A percentile compares a stretch with the other conserved stretches of the same genome.
Conservation (phyloP, 345 rosid genomes). For the Hibiscus syriacus region DNA sequence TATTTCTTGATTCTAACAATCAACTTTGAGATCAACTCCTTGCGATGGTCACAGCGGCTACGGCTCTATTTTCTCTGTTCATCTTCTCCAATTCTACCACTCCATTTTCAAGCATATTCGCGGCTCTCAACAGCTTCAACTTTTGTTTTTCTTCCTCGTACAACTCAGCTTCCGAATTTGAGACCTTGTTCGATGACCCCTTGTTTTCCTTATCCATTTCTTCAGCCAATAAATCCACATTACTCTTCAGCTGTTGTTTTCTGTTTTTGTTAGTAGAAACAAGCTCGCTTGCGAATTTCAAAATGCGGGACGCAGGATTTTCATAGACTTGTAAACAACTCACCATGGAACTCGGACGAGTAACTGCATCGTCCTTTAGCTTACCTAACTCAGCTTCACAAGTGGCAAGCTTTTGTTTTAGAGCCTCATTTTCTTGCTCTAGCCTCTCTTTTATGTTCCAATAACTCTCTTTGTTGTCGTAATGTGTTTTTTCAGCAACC, state of each 20-base stretch:
- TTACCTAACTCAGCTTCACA: slow-evolving; percentile 30
- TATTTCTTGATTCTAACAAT: too few species aligned
- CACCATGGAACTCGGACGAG: slow-evolving; percentile 24
- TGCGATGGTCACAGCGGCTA: too few species aligned
- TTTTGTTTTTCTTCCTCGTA: too few species aligned
- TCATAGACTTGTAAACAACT: slow-evolving; percentile 27
- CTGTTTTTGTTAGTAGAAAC: slow-evolving; percentile 30
- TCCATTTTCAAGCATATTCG: too few species aligned
- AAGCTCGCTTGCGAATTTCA: slow-evolving; percentile 32
- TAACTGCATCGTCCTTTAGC: slow-evolving; percentile 19
- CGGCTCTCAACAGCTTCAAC: too few species aligned
- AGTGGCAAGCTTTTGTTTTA: slow-evolving; percentile 13
- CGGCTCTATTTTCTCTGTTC: slow-evolving; percentile 41
- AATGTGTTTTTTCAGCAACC: too few species aligned
- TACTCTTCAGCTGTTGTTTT: slow-evolving; percentile 17
- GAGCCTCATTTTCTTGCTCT: slow-evolving; percentile 28
- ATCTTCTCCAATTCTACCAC: slow-evolving; percentile 37
- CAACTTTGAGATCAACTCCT: too few species aligned
- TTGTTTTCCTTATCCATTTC: slow-evolving; percentile 14
- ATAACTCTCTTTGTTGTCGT: too few species aligned
- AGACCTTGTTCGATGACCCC: too few species aligned
- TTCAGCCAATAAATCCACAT: slow-evolving; percentile 18
- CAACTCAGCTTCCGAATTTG: slow-evolving; percentile 31
- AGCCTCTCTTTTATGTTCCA: too few species aligned
- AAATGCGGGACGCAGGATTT: too few species aligned